These are phyloP conservation scores for Amanita exitialis DNA, from an alignment of 768 basidiomycete species.

Conservation along the genomic window DNA sequence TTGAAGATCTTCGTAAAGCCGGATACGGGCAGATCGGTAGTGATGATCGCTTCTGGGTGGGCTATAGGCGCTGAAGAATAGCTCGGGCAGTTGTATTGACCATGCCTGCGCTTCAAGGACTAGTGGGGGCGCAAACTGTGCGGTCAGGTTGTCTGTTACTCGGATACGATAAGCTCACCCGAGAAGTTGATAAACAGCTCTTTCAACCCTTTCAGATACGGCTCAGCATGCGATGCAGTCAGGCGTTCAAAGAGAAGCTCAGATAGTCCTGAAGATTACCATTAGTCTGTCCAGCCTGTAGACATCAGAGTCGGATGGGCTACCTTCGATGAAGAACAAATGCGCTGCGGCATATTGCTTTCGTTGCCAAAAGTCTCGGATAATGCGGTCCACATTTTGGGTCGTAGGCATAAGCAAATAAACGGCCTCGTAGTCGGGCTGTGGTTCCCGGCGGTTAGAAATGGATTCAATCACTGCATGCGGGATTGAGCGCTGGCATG, in stretches of 20 bases:
- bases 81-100: slow-evolving; percentile 62
- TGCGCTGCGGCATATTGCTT: slow-evolving; percentile 79
- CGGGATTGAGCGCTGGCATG: slow-evolving; percentile 7
- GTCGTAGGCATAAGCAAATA: slow-evolving; percentile 93
- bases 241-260: slow-evolving; percentile 73
- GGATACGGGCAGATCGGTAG: slow-evolving; percentile 54
- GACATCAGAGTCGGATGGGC: slow-evolving; percentile 7
- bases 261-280: slow-evolving; percentile 45
- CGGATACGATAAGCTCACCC: slow-evolving; percentile 42
- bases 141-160: not conserved
- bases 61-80: slow-evolving; percentile 86
- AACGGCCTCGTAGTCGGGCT: slow-evolving; percentile 81
- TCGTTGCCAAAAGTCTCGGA: slow-evolving; percentile 65
- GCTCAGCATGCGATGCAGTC: slow-evolving; percentile 66
- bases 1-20: slow-evolving; percentile 82
- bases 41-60: slow-evolving; percentile 68
- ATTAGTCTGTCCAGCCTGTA: not conserved
- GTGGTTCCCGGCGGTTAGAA: slow-evolving; percentile 70
- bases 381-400: slow-evolving; percentile 87
- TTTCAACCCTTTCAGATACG: slow-evolving; percentile 63
- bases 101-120: slow-evolving; percentile 84
- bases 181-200: slow-evolving; percentile 93
- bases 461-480: slow-evolving; percentile 84
- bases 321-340: slow-evolving; percentile 88
- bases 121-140: slow-evolving; percentile 19